Conservation (phyloP, 192 early-diverging fungal species). For the Endogone sp. region DNA sequence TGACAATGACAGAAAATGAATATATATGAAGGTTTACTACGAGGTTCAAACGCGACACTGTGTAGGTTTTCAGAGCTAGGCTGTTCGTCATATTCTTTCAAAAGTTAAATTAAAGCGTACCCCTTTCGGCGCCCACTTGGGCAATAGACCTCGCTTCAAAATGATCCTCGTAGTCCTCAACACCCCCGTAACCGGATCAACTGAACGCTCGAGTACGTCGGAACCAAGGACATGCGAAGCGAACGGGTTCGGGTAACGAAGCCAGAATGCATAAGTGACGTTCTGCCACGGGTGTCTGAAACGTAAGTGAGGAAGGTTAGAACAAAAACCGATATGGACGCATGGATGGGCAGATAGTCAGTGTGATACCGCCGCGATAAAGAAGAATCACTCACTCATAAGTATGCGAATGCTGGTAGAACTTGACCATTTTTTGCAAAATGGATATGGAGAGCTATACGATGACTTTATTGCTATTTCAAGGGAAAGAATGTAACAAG, state of each 20-base stretch:
- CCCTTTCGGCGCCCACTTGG: constrained; percentile 76
- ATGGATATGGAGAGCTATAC: too few species aligned
- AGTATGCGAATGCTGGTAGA: constrained; percentile 73
- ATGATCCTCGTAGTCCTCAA: constrained; percentile 86
- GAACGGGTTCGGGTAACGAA: constrained; percentile 98
- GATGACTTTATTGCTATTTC: too few species aligned
- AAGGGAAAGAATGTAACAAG: too few species aligned
- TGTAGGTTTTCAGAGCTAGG: too few species aligned
- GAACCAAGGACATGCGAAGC: constrained; percentile 88
- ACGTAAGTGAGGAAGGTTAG: constrained; percentile 4
- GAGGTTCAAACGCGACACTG: too few species aligned
- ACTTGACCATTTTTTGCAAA: constrained; percentile 66
- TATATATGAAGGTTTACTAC: too few species aligned
- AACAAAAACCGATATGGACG: too few species aligned
- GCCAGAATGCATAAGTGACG: constrained; percentile 87
- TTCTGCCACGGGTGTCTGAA: constrained; percentile 64
- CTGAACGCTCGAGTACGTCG: constrained; percentile 87
- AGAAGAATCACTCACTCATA: constrained; percentile 56
- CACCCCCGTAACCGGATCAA: constrained; percentile 74
- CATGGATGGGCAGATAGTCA: background rate
- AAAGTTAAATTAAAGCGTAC: too few species aligned
- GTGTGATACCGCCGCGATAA: background rate
- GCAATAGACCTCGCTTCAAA: constrained; percentile 82
- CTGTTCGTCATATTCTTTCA: too few species aligned
- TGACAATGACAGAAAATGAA: background rate